Evolutionary conservation across 1,139 yeast species (phyloP), one percentile per base, ranked within the genome.

Genomic region (Sugiyamaella neomexicana): DNA sequence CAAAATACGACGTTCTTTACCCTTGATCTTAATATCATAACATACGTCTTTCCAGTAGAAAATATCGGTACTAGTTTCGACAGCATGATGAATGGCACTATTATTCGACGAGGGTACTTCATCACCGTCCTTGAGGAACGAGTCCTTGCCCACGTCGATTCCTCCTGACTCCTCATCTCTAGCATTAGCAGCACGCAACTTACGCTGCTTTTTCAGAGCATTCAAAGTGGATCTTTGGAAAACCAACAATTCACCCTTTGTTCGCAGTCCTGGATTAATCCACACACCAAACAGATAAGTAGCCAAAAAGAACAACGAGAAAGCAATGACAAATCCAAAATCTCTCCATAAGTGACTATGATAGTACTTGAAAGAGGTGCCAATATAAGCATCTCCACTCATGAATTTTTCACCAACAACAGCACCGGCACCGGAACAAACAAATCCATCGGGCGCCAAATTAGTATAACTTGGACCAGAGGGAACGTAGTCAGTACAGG

Each of bases 41-140:
- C 88, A 83, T 51, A 87, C 82, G 66, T 86, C 81, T 68, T 81
- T 81, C 95, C 95, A 87, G 66, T 85, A 89, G 80, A 86, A 87
- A 52, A 84, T 81, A 51, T 84, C 75, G 32, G 60, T 57, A 38
- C 67, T 64, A 10, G 68, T 59, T 32, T 62, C 65, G 13, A 62
- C 63, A 16, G 60, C 51, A 27, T 54, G 50, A 15, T 54, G 52
- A 25, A 55, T 48, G 27, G 59, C 62, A 29, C 45, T 38, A 16
- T 47, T 39, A 6, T 63, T 64, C 20, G 56, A 47, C 25, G 59
- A 56, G 51, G 55, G 50, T 29, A 8, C 13, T 49, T 56, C 55
- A 13, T 49, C 55, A 34, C 61, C 68, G 3, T 20, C 25, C 25
- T 20, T 49, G 59, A 63, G 37, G 56, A 61, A 58, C 42, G 58